Evolutionary conservation across 2,329 filamentous ascomycete genomes (phyloP).

Genomic region (Calonectria pteridis): DNA sequence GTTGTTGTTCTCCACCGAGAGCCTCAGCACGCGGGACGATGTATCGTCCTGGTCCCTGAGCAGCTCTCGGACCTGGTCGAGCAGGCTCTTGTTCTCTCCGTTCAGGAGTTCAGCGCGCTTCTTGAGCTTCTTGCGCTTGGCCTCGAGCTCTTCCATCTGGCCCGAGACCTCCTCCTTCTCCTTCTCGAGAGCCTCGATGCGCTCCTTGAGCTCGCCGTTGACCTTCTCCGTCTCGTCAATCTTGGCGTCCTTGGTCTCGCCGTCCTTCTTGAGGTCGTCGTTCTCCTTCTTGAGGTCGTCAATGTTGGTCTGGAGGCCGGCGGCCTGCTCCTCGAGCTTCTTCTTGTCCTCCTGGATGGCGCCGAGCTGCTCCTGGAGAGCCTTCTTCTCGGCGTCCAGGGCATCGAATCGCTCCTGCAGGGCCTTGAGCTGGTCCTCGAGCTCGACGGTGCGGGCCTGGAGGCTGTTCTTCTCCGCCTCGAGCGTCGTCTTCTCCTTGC

Average conservation of each 20-base stretch:
- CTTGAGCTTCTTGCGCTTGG: constrained; percentile 41
- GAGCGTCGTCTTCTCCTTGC: constrained; percentile 22
- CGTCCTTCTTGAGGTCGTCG: constrained; percentile 38
- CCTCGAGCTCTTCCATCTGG: constrained; percentile 39
- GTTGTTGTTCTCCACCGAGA: constrained; percentile 38
- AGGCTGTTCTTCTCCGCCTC: constrained; percentile 25
- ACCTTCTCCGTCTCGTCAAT: constrained; percentile 38
- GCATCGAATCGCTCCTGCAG: constrained; percentile 23
- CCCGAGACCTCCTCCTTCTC: constrained; percentile 40
- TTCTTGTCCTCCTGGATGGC: constrained; percentile 40
- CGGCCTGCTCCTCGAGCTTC: constrained; percentile 30
- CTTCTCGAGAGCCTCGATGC: constrained; percentile 39
- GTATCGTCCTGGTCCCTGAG: constrained; percentile 41
- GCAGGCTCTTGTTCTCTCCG: constrained; percentile 33
- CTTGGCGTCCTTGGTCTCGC: constrained; percentile 39
- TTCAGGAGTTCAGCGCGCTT: constrained; percentile 38
- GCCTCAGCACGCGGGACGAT: constrained; percentile 38
- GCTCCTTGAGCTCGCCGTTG: constrained; percentile 41
- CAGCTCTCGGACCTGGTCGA: constrained; percentile 35
- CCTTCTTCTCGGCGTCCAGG: constrained; percentile 42
- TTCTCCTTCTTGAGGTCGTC: constrained; percentile 29
- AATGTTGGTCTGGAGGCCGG: constrained; percentile 12
- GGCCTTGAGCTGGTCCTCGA: constrained; percentile 25
- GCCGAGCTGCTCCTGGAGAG: constrained; percentile 32
- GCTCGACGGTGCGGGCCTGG: constrained; percentile 17